Conservation (phyloP, 2,329 filamentous ascomycete species). For the Whalleya microplaca region DNA sequence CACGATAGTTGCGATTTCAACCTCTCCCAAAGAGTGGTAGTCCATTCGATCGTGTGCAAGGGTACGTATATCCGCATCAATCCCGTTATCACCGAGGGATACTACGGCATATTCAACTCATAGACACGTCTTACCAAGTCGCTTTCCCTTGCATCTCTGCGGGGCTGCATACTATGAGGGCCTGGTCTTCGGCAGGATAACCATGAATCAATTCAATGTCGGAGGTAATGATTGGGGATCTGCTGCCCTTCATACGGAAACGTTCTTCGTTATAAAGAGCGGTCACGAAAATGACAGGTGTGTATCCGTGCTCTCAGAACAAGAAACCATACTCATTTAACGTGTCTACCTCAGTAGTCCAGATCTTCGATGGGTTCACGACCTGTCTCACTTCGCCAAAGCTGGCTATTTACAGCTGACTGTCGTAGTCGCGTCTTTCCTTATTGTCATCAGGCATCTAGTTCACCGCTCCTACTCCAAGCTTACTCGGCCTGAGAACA, state of each 20-base stretch:
- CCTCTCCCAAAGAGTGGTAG: background rate
- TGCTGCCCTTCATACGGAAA: conserved; percentile 39
- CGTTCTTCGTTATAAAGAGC: conserved; percentile 31
- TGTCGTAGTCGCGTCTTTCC: conserved; percentile 42
- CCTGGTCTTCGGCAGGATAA: background rate
- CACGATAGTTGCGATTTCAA: background rate
- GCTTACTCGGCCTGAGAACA: conserved; percentile 35
- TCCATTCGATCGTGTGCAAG: background rate
- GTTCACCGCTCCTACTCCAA: conserved; percentile 37
- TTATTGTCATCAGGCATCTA: conserved; percentile 41
- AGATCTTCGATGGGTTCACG: conserved; percentile 43
- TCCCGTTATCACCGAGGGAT: background rate
- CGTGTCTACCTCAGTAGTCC: conserved; percentile 5
- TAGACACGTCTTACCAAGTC: background rate
- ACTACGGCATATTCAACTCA: background rate
- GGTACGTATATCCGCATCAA: background rate
- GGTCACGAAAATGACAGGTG: conserved; percentile 12
- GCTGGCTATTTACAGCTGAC: conserved; percentile 46
- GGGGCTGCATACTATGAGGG: background rate
- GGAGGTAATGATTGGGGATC: conserved; percentile 42
- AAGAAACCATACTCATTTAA: conserved; percentile 3
- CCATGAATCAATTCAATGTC: conserved; percentile 44
- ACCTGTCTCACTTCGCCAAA: conserved; percentile 43
- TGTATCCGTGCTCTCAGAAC: conserved; percentile 6
- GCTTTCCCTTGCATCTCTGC: background rate